Percentiles rank a stretch among this genome's conserved stretches.
phyloP scores from a whole-genome alignment of 768 basidiomycete genomes.

The Fistulinella prunicolor region DNA sequence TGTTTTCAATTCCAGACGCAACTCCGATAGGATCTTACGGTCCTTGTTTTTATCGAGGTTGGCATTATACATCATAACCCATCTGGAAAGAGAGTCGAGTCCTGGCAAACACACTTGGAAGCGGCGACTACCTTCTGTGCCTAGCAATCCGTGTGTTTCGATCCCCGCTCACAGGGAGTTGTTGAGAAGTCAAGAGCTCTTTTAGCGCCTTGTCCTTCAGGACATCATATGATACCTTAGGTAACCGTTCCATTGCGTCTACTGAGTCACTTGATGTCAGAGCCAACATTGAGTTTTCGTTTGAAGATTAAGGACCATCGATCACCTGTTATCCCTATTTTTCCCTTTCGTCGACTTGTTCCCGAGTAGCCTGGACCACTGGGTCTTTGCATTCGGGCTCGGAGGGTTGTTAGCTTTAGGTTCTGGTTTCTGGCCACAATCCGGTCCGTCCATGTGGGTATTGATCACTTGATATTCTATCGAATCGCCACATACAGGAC shows the following conservation, averaged over 20 bases:
- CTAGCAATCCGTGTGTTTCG: slow-evolving; percentile 49
- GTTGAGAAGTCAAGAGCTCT: slow-evolving; percentile 52
- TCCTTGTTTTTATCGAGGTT: slow-evolving; percentile 59
- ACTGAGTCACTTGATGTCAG: slow-evolving; percentile 26
- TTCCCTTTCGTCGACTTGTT: slow-evolving; percentile 40
- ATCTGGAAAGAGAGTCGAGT: slow-evolving; percentile 39
- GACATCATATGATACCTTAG: slow-evolving; percentile 63
- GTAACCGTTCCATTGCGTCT: slow-evolving; percentile 45
- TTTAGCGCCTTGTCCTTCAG: slow-evolving; percentile 60
- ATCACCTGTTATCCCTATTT: slow-evolving; percentile 33
- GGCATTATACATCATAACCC: slow-evolving; percentile 68
- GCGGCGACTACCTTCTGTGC: slow-evolving; percentile 51
- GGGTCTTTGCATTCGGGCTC: slow-evolving; percentile 24
- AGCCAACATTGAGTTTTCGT: slow-evolving; percentile 12
- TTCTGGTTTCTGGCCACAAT: slow-evolving; percentile 37
- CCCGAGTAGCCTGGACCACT: slow-evolving; percentile 45
- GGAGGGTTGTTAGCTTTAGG: slow-evolving; percentile 21
- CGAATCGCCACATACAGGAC: slow-evolving; percentile 57
- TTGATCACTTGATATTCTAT: slow-evolving; percentile 54
- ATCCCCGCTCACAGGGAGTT: slow-evolving; percentile 51
- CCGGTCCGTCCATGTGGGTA: slow-evolving; percentile 57
- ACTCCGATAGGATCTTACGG: slow-evolving; percentile 45
- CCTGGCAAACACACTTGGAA: too few species aligned
- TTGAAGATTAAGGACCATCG: background rate
- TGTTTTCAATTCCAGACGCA: slow-evolving; percentile 50